Evolutionary conservation across 169 alveolate species (phyloP).

Genomic region (Toxoplasma gondii): DNA sequence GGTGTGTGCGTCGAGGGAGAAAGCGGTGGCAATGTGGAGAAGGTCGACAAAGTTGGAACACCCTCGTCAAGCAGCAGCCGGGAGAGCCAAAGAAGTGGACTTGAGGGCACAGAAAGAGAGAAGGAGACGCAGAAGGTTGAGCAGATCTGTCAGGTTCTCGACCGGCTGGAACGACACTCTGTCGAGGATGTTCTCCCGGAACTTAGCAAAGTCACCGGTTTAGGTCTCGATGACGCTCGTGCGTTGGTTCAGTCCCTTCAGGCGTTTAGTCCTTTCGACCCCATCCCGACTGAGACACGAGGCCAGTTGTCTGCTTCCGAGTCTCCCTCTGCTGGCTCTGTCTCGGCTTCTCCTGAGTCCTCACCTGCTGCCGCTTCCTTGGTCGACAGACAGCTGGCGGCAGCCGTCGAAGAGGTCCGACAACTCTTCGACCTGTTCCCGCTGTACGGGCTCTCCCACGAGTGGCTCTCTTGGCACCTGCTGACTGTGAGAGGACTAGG

Average conservation of each 20-base stretch:
- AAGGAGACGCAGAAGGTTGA: neutral
- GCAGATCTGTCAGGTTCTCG: neutral
- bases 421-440: neutral
- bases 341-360: neutral
- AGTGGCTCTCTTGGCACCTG: slow-evolving; percentile 54
- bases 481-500: slow-evolving; percentile 75
- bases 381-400: neutral
- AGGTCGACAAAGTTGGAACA: neutral
- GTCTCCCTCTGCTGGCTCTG: neutral
- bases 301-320: neutral
- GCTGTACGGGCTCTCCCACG: neutral
- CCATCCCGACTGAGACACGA: neutral
- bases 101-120: neutral
- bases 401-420: slow-evolving; percentile 30
- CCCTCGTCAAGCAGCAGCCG: too few relatives aligned
- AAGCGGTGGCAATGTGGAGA: neutral
- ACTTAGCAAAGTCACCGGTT: neutral
- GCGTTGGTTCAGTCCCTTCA: neutral
- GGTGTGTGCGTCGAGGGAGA: neutral
- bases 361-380: neutral
- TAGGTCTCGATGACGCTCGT: neutral
- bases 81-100: neutral
- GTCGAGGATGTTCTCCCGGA: neutral
- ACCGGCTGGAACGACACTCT: neutral
- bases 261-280: neutral